phyloP scores from a whole-genome alignment of 495 filamentous ascomycete genomes.

The Penicillium argentinense region DNA sequence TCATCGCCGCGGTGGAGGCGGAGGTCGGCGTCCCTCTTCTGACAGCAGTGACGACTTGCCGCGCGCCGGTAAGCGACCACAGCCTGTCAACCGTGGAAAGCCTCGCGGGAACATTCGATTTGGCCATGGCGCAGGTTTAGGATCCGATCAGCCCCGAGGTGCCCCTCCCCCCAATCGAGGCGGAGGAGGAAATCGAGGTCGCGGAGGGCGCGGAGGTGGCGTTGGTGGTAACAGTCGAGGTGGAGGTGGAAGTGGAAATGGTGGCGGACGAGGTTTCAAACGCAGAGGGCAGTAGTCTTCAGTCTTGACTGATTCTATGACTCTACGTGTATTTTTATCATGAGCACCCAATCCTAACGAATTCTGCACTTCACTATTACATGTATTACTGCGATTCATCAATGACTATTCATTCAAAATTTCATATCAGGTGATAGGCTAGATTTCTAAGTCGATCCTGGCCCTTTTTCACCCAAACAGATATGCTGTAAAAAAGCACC shows the following conservation, averaged over 20 bases:
- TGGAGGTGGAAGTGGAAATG: slow-evolving; percentile 6
- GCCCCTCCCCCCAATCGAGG: slow-evolving; percentile 16
- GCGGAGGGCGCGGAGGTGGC: slow-evolving; percentile 10
- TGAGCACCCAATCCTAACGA: no score
- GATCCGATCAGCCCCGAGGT: slow-evolving; percentile 10
- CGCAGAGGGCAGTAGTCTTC: no score
- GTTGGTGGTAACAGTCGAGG: slow-evolving; percentile 1
- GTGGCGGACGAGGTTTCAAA: not conserved
- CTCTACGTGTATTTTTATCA: no score
- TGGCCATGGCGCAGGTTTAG: slow-evolving; percentile 6
- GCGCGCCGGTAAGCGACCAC: slow-evolving; percentile 19
- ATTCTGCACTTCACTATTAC: no score
- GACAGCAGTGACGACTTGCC: slow-evolving; percentile 15
- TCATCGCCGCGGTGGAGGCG: not conserved
- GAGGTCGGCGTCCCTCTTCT: slow-evolving; percentile 5
- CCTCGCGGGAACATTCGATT: slow-evolving; percentile 33
- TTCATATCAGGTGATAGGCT: no score
- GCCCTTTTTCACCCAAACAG: no score
- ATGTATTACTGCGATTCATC: no score
- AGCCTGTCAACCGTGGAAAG: slow-evolving; percentile 18
- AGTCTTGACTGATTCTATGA: no score
- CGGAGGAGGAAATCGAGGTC: slow-evolving; percentile 14
- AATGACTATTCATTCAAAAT: no score
- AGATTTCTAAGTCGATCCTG: no score
- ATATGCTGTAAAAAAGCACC: no score